Evolutionary conservation across 2,329 filamentous ascomycete genomes (phyloP).

Genomic region (Fusarium sp.): DNA sequence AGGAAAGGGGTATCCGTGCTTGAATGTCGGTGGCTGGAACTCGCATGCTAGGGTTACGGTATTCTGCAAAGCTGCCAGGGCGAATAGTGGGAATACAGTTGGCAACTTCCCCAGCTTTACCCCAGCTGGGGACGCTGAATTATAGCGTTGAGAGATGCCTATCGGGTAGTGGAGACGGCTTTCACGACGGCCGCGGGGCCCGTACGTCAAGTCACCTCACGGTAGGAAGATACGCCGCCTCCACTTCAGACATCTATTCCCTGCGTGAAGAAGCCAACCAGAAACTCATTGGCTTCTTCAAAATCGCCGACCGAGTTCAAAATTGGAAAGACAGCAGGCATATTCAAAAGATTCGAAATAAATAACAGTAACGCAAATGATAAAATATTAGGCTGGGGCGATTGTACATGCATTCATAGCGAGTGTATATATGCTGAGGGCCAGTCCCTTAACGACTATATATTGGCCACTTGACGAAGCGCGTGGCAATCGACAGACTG

Average conservation of each 20-base stretch:
- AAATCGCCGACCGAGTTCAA: fast-evolving
- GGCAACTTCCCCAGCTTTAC: too few species aligned
- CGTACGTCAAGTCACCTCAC: too few species aligned
- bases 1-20: neutral
- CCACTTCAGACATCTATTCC: neutral
- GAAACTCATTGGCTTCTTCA: fast-evolving
- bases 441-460: fast-evolving
- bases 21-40: neutral
- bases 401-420: too few species aligned
- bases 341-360: fast-evolving
- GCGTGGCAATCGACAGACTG: neutral
- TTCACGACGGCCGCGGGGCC: neutral
- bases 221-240: neutral
- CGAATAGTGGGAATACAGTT: neutral
- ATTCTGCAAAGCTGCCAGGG: neutral
- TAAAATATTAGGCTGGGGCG: too few species aligned
- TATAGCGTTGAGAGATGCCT: neutral
- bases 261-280: fast-evolving
- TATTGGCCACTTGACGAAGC: neutral
- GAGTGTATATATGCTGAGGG: neutral
- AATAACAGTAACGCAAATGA: neutral
- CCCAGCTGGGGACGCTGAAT: neutral
- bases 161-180: neutral
- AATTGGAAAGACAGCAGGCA: neutral
- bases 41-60: too few species aligned